A percentile compares a stretch with the other conserved stretches of the same genome.
phyloP scores from a whole-genome alignment of 2,329 filamentous ascomycete genomes.

The Alternaria sp. region DNA sequence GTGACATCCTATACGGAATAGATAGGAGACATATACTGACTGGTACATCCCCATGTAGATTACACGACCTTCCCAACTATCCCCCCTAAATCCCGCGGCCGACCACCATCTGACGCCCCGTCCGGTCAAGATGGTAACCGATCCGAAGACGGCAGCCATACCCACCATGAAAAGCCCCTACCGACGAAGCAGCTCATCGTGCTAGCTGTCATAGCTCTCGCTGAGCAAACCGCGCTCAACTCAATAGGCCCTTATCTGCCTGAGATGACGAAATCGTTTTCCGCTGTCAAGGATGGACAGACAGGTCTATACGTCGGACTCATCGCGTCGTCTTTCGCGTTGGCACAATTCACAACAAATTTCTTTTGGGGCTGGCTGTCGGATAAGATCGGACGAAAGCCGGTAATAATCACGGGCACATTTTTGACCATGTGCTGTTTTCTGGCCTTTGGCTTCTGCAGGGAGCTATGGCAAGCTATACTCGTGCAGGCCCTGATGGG shows the following conservation, averaged over 20 bases:
- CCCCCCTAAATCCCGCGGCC: slow-evolving; percentile 71
- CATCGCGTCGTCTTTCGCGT: slow-evolving; percentile 87
- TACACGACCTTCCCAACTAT: slow-evolving; percentile 84
- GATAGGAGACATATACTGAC: not conserved
- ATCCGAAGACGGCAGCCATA: slow-evolving; percentile 42
- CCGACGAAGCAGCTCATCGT: slow-evolving; percentile 83
- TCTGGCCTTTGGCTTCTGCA: slow-evolving; percentile 84
- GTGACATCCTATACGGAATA: not conserved
- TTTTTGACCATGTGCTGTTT: slow-evolving; percentile 83
- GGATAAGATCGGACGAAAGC: slow-evolving; percentile 80
- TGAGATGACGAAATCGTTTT: slow-evolving; percentile 86
- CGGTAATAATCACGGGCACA: slow-evolving; percentile 81
- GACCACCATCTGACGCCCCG: slow-evolving; percentile 50
- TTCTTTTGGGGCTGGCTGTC: slow-evolving; percentile 89
- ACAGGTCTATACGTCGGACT: slow-evolving; percentile 89
- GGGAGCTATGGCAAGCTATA: slow-evolving; percentile 80
- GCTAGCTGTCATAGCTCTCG: slow-evolving; percentile 84
- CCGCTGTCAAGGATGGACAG: slow-evolving; percentile 72
- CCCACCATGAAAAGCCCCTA: slow-evolving; percentile 70
- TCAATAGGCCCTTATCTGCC: slow-evolving; percentile 95
- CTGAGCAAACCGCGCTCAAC: slow-evolving; percentile 95
- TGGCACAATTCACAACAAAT: slow-evolving; percentile 91
- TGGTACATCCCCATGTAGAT: slow-evolving; percentile 33
- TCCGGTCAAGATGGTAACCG: slow-evolving; percentile 34
- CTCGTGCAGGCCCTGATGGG: slow-evolving; percentile 90